A percentile compares a stretch with the other conserved stretches of the same genome.
phyloP scores from a whole-genome alignment of 2,329 filamentous ascomycete species.

The Alternaria brassicicola region DNA sequence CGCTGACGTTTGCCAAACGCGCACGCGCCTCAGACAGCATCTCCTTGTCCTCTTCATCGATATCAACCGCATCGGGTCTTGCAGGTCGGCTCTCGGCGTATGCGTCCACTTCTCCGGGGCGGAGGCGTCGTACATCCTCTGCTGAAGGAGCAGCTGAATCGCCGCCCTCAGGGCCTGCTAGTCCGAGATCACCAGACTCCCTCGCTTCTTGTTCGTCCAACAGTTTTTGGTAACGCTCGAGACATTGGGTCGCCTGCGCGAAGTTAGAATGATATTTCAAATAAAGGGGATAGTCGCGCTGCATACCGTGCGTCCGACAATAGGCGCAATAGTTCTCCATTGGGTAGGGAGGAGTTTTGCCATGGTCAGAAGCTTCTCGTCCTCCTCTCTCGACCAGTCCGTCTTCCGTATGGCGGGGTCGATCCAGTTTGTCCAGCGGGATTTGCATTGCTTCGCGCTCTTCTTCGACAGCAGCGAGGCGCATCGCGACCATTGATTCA shows the following conservation, averaged over 20 bases:
- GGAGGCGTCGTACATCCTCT: constrained; percentile 86
- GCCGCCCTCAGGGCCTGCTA: constrained; percentile 84
- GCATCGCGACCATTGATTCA: constrained; percentile 90
- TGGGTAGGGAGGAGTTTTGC: constrained; percentile 99
- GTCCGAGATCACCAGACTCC: constrained; percentile 78
- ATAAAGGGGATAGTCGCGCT: background rate
- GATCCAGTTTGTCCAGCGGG: constrained; percentile 97
- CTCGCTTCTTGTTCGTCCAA: constrained; percentile 93
- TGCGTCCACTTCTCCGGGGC: constrained; percentile 94
- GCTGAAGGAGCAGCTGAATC: constrained; percentile 88
- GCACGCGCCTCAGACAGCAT: constrained; percentile 98
- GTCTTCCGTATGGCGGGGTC: constrained; percentile 98
- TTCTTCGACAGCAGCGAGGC: constrained; percentile 96
- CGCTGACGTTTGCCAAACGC: constrained; percentile 94
- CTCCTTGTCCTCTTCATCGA: constrained; percentile 99
- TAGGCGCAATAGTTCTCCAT: constrained; percentile 97
- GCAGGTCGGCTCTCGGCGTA: constrained; percentile 97
- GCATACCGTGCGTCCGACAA: constrained; percentile 80
- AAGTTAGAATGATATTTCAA: background rate
- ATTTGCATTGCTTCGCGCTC: constrained; percentile 98
- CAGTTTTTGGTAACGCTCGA: constrained; percentile 95
- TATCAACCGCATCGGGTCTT: constrained; percentile 92
- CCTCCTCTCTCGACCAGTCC: constrained; percentile 98
- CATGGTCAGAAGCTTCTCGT: constrained; percentile 94
- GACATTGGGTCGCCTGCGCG: constrained; percentile 80